Conservation (phyloP, 106 monocot genomes). For the Apostasia ramifera region DNA sequence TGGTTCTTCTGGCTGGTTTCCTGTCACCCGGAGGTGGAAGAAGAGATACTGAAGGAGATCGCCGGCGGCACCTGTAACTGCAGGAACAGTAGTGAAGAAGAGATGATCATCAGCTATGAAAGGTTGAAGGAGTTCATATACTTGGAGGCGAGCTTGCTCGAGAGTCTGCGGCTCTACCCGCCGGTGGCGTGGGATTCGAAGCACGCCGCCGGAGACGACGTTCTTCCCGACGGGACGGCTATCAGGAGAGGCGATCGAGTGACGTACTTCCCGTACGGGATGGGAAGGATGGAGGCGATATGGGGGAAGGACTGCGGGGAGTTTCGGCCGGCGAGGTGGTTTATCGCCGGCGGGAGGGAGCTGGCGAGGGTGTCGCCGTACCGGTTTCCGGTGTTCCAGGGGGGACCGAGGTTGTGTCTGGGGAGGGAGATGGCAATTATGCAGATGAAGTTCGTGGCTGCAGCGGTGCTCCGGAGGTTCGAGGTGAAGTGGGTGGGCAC, state of each 20-base stretch:
- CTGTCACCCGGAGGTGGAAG: constrained; percentile 24
- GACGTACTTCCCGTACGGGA: constrained; percentile 72
- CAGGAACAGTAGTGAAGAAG: not conserved
- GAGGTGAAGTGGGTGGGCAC: constrained; percentile 40
- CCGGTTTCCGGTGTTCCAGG: constrained; percentile 86
- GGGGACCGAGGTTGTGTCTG: constrained; percentile 81
- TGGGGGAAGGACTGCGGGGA: constrained; percentile 88
- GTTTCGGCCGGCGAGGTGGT: constrained; percentile 85
- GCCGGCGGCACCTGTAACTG: no score
- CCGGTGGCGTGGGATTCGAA: constrained; percentile 78
- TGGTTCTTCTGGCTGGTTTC: constrained; percentile 69
- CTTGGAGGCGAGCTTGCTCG: constrained; percentile 46
- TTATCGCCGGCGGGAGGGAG: constrained; percentile 24
- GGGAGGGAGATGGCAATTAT: constrained; percentile 93
- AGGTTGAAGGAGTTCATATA: constrained; percentile 36
- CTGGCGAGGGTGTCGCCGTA: constrained; percentile 56
- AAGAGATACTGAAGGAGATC: constrained; percentile 22
- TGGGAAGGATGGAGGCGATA: constrained; percentile 56
- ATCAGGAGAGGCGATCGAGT: constrained; percentile 52
- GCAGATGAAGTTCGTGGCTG: constrained; percentile 93
- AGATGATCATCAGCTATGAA: constrained; percentile 10
- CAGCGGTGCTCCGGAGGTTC: constrained; percentile 53
- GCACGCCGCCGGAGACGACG: constrained; percentile 34
- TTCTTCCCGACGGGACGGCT: constrained; percentile 48
- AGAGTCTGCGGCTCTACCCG: constrained; percentile 76